These are phyloP conservation scores for Oidium heveae DNA, from an alignment of 2,329 filamentous ascomycete species.

Conservation along the genomic window DNA sequence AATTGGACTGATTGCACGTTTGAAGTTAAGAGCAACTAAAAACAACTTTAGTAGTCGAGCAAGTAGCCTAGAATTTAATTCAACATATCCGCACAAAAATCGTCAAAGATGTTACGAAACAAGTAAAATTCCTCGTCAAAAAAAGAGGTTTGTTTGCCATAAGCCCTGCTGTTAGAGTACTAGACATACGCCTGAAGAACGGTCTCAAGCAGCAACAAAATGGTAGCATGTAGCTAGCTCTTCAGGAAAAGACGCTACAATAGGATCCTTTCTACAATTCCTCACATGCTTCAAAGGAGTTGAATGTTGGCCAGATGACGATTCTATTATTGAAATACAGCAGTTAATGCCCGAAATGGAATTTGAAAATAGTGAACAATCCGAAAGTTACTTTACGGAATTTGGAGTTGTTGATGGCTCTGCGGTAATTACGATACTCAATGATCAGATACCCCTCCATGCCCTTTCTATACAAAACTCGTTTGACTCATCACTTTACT, in stretches of 20 bases:
- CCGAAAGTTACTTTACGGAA: background rate
- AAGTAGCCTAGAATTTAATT: too few species aligned
- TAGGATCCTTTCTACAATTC: background rate
- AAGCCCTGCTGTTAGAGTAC: background rate
- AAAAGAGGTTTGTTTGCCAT: slow-evolving; percentile 1
- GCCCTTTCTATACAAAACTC: background rate
- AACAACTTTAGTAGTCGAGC: background rate
- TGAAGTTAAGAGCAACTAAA: background rate
- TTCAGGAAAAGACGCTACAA: background rate
- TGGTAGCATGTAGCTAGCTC: background rate
- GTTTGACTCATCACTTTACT: background rate
- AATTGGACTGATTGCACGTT: background rate
- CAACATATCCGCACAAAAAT: too few species aligned
- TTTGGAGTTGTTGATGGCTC: background rate
- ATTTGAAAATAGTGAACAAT: background rate
- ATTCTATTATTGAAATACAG: background rate
- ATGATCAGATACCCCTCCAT: background rate
- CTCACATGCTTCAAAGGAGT: background rate
- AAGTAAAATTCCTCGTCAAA: background rate
- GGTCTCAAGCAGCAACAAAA: background rate
- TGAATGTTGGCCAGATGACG: background rate
- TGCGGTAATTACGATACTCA: background rate
- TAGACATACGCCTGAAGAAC: background rate
- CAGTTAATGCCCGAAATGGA: background rate
- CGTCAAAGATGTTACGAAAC: too few species aligned